A percentile compares a stretch with the other conserved stretches of the same genome.
Conservation (phyloP, 108 stramenopile genomes). For the Discostella pseudostelligera region DNA sequence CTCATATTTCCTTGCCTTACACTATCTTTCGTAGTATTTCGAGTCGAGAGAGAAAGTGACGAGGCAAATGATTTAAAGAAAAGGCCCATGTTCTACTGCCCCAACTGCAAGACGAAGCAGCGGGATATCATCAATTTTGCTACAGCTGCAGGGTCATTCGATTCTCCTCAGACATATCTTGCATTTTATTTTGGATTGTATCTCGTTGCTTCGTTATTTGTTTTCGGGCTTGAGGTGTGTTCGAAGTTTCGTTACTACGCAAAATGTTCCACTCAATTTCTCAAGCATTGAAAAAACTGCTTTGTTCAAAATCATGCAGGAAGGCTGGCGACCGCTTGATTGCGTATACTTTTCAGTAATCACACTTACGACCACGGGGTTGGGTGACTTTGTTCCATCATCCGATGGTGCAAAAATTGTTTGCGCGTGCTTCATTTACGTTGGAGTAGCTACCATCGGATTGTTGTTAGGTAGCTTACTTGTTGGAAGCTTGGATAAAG, state of each 20-base stretch:
- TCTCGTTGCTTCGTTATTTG: conserved; percentile 71
- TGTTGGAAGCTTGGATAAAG: conserved; percentile 77
- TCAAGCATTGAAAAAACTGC: too few species aligned
- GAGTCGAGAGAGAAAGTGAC: conserved; percentile 2
- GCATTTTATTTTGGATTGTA: conserved; percentile 77
- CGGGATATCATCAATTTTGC: conserved; percentile 76
- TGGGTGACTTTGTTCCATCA: conserved; percentile 87
- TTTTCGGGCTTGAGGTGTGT: conserved; percentile 82
- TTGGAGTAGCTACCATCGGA: conserved; percentile 87
- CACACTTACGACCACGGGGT: conserved; percentile 74
- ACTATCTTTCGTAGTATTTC: conserved; percentile 9
- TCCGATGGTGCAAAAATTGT: conserved; percentile 77
- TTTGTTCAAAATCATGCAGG: too few species aligned
- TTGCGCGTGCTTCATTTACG: conserved; percentile 87
- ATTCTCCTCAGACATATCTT: conserved; percentile 70
- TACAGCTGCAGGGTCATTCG: conserved; percentile 63
- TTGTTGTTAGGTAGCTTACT: conserved; percentile 87
- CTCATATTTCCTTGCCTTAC: not conserved
- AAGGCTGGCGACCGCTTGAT: conserved; percentile 72
- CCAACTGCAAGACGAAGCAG: conserved; percentile 77
- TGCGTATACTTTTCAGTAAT: conserved; percentile 90
- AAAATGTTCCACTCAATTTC: not conserved
- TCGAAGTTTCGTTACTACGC: too few species aligned
- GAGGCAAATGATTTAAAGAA: conserved; percentile 39
- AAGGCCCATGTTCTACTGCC: conserved; percentile 74